A percentile compares a stretch with the other conserved stretches of the same genome.
Evolutionary conservation across 108 stramenopile species (phyloP).

Genomic region (Nannochloropsis salina): DNA sequence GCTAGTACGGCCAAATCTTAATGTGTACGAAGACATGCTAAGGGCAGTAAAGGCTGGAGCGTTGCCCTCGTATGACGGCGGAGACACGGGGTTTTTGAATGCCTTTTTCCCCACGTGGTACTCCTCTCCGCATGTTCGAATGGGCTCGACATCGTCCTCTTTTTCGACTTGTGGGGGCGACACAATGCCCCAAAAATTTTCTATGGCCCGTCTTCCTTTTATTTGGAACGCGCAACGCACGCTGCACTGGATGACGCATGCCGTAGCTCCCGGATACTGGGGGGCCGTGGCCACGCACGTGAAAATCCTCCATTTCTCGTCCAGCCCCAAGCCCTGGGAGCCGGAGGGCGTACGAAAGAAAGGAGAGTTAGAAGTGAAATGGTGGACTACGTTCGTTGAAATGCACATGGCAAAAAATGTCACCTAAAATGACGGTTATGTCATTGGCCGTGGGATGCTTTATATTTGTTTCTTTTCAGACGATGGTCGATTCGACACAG

Average conservation of each 20-base stretch:
- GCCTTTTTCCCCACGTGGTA: slow-evolving; percentile 69
- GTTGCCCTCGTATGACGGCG: slow-evolving; percentile 65
- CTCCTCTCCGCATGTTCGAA: slow-evolving; percentile 49
- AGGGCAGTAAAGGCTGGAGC: slow-evolving; percentile 21
- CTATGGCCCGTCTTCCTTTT: slow-evolving; percentile 61
- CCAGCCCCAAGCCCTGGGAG: slow-evolving; percentile 78
- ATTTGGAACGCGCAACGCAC: slow-evolving; percentile 74
- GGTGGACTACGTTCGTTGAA: slow-evolving; percentile 35
- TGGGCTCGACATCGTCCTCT: neutral
- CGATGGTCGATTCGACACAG: no score
- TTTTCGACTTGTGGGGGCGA: neutral
- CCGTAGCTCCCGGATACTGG: slow-evolving; percentile 66
- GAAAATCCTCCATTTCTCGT: slow-evolving; percentile 67
- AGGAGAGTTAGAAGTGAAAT: slow-evolving; percentile 45
- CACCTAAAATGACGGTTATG: no score
- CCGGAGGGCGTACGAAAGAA: slow-evolving; percentile 26
- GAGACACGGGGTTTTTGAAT: slow-evolving; percentile 82
- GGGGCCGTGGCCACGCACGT: slow-evolving; percentile 53
- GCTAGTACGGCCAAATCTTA: slow-evolving; percentile 62
- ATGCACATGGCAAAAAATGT: neutral
- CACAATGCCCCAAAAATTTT: neutral
- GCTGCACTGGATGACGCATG: slow-evolving; percentile 64
- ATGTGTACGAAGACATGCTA: slow-evolving; percentile 29
- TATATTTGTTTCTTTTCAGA: no score
- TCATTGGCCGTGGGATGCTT: no score